A percentile compares a stretch with the other conserved stretches of the same genome.
phyloP scores from a whole-genome alignment of 148 eudicot species.

The Linanthus parryae region DNA sequence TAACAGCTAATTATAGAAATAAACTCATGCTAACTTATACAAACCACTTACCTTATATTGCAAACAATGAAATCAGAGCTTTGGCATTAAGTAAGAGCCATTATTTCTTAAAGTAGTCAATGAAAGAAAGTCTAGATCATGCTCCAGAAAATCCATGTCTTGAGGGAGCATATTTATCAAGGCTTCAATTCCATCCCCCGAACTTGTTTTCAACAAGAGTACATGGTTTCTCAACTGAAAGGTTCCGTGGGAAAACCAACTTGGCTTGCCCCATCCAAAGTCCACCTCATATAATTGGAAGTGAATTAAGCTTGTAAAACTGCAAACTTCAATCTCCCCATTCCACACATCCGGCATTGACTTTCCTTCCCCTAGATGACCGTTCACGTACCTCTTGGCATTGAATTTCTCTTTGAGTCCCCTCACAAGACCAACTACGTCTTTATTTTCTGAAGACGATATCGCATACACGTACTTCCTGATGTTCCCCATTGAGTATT shows the following conservation, averaged over 20 bases:
- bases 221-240: conserved; percentile 3
- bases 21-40: too few relatives aligned
- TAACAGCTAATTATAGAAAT: too few relatives aligned
- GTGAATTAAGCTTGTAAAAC: conserved; percentile 13
- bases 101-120: too few relatives aligned
- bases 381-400: conserved; percentile 1
- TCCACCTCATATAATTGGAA: conserved; percentile 15
- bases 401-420: conserved; percentile 7
- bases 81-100: too few relatives aligned
- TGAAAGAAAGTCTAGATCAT: neutral
- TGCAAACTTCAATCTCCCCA: conserved; percentile 3
- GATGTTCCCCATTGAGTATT: conserved; percentile 13
- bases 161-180: neutral
- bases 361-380: neutral
- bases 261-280: conserved; percentile 28
- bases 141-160: neutral
- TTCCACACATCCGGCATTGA: neutral
- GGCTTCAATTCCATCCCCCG: conserved; percentile 1
- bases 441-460: neutral
- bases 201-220: conserved; percentile 10
- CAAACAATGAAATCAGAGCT: too few relatives aligned
- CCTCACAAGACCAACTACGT: neutral
- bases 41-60: too few relatives aligned
- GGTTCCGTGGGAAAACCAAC: conserved; percentile 6
- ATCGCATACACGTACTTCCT: neutral